These are phyloP conservation scores for Puccinia hordei DNA, from an alignment of 1,284 basidiomycete genomes.

Conservation along the genomic window DNA sequence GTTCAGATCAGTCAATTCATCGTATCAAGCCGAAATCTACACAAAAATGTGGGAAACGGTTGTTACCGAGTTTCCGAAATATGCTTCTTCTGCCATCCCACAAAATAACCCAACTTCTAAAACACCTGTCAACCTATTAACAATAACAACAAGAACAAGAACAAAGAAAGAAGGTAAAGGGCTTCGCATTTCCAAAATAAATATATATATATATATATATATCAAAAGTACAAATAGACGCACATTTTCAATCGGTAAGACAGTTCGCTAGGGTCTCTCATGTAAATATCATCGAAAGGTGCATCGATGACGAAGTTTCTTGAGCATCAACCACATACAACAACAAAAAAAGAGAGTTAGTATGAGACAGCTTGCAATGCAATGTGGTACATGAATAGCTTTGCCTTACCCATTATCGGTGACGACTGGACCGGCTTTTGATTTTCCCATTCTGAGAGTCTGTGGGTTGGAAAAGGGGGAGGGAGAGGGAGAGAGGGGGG, in stretches of 20 bases:
- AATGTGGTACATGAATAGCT: background rate
- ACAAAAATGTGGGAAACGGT: background rate
- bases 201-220: constrained; percentile 48
- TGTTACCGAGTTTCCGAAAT: constrained; percentile 86
- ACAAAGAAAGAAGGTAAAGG: constrained; percentile 60
- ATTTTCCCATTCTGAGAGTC: constrained; percentile 73
- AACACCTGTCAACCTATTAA: constrained; percentile 84
- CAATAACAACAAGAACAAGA: too few relatives aligned
- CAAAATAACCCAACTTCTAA: constrained; percentile 97
- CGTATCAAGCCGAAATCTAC: background rate
- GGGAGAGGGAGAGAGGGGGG: constrained; percentile 15
- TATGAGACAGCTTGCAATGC: background rate
- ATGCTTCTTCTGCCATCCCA: constrained; percentile 87
- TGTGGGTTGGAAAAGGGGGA: constrained; percentile 58
- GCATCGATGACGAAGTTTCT: constrained; percentile 94
- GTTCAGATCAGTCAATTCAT: background rate
- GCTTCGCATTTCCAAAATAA: background rate
- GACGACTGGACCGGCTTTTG: constrained; percentile 78
- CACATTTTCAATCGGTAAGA: constrained; percentile 57
- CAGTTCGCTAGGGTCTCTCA: constrained; percentile 69
- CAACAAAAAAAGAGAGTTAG: background rate
- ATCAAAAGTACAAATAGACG: constrained; percentile 55
- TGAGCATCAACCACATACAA: constrained; percentile 28
- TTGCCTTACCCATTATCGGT: constrained; percentile 70
- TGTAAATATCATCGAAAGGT: constrained; percentile 72